These are phyloP conservation scores for Theobroma cacao DNA, from an alignment of 345 rosid genomes.

Conservation along the genomic window DNA sequence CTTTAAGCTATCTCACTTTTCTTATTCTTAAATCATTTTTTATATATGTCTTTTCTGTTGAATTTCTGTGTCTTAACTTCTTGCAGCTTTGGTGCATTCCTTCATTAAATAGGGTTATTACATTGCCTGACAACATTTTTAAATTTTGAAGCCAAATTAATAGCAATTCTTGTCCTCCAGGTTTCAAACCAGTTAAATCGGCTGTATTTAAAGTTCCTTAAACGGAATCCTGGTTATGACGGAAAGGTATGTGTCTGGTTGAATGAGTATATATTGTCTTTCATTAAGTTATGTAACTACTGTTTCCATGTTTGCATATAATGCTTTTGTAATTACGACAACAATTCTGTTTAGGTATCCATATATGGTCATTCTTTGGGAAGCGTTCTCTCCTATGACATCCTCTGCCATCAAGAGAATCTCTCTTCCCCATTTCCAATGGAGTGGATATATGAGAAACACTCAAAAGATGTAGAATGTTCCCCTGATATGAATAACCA, in stretches of 20 bases:
- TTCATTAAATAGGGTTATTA: neutral
- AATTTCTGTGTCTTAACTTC: neutral
- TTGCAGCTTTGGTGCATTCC: neutral
- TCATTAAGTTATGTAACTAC: neutral
- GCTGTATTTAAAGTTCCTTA: constrained; percentile 72
- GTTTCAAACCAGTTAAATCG: constrained; percentile 85
- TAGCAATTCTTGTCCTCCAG: constrained; percentile 35
- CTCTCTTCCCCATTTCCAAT: constrained; percentile 82
- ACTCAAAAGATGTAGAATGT: constrained; percentile 37
- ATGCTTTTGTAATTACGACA: neutral
- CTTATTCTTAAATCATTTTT: neutral
- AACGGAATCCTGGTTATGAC: constrained; percentile 86
- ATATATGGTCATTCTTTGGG: constrained; percentile 97
- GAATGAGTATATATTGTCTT: constrained; percentile 1
- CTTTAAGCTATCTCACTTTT: constrained; percentile 1
- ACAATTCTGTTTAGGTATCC: constrained; percentile 55
- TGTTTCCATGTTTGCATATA: neutral
- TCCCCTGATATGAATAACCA: constrained; percentile 22
- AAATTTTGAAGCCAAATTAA: neutral
- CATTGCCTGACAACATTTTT: neutral
- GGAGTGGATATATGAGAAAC: constrained; percentile 63
- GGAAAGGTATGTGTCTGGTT: constrained; percentile 72
- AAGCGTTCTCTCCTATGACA: constrained; percentile 95
- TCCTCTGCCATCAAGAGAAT: constrained; percentile 92
- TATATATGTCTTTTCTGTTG: neutral